These are phyloP conservation scores for Clarkia xantiana DNA, from an alignment of 345 rosid species.

Conservation along the genomic window DNA sequence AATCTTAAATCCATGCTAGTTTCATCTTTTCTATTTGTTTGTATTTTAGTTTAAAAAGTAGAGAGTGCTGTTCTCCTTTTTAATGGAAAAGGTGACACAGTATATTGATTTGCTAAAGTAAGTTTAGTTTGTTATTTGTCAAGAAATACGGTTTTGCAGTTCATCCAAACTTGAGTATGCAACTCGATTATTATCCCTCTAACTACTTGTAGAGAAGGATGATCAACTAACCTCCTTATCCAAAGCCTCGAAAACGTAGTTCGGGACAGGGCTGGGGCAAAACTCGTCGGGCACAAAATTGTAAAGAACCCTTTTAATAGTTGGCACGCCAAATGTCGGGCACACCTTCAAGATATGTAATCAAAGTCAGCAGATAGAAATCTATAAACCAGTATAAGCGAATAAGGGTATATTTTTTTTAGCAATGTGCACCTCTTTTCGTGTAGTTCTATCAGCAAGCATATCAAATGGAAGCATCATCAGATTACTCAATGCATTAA, in stretches of 20 bases:
- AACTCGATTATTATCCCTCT: too few relatives aligned
- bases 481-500: constrained; percentile 76
- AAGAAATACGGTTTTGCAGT: too few relatives aligned
- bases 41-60: too few relatives aligned
- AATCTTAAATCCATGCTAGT: too few relatives aligned
- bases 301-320: constrained; percentile 49
- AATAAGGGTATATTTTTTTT: not conserved
- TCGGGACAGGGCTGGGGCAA: constrained; percentile 63
- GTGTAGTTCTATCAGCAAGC: constrained; percentile 53
- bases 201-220: not conserved
- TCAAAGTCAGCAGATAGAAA: not conserved
- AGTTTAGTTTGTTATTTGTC: too few relatives aligned
- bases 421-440: constrained; percentile 56
- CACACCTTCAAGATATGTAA: constrained; percentile 39
- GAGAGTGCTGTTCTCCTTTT: too few relatives aligned
- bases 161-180: too few relatives aligned
- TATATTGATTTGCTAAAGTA: too few relatives aligned
- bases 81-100: too few relatives aligned
- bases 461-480: constrained; percentile 94
- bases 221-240: constrained; percentile 49
- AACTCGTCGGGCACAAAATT: constrained; percentile 84
- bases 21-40: too few relatives aligned
- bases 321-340: constrained; percentile 49
- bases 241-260: constrained; percentile 42
- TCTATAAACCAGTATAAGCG: not conserved